phyloP scores from a whole-genome alignment of 2,329 filamentous ascomycete genomes.

The Nigrograna mackinnonii region DNA sequence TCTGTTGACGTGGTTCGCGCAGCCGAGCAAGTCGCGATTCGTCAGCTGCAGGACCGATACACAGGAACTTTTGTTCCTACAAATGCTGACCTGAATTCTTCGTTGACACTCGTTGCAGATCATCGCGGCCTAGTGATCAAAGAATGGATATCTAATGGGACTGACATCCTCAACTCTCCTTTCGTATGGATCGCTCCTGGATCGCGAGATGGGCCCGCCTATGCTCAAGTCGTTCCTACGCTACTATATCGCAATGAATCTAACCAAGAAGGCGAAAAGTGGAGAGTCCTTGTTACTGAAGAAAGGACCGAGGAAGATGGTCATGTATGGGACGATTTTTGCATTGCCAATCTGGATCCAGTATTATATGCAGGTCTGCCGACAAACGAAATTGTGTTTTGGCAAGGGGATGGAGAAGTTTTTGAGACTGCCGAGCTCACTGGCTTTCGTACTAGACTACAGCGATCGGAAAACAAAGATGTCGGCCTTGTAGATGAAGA shows the following conservation, averaged over 20 bases:
- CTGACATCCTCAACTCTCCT: constrained; percentile 20
- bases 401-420: constrained; percentile 21
- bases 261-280: constrained; percentile 35
- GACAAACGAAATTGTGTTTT: constrained; percentile 41
- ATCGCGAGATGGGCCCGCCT: constrained; percentile 10
- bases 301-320: constrained; percentile 13
- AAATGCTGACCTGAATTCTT: constrained; percentile 25
- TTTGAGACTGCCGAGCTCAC: constrained; percentile 33
- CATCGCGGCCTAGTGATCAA: constrained; percentile 31
- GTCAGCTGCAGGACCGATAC: constrained; percentile 28
- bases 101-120: constrained; percentile 26
- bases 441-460: constrained; percentile 34
- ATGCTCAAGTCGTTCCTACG: constrained; percentile 30
- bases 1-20: constrained; percentile 30
- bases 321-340: constrained; percentile 41
- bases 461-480: constrained; percentile 5
- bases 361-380: constrained; percentile 35
- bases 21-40: constrained; percentile 36
- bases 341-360: constrained; percentile 33
- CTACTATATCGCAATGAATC: constrained; percentile 28
- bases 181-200: not conserved
- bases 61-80: constrained; percentile 26
- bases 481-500: not conserved
- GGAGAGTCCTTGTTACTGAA: constrained; percentile 27
- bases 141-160: constrained; percentile 32